These are phyloP conservation scores for Globisporangium spiculum DNA, from an alignment of 352 stramenopile species.

Conservation along the genomic window DNA sequence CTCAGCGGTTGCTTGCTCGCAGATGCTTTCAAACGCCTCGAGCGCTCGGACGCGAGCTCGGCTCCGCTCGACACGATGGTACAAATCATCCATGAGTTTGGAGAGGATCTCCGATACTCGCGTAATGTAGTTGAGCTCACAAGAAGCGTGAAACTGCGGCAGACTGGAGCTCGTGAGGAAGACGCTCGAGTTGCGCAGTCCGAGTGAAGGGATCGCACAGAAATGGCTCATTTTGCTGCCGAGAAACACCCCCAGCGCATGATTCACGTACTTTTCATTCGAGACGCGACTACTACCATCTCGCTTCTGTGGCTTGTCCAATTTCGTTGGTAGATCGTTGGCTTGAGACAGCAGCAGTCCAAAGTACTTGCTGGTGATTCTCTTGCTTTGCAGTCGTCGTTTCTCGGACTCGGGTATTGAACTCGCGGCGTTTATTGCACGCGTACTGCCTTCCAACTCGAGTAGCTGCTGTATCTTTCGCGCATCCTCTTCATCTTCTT, in stretches of 20 bases:
- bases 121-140: conserved; percentile 53
- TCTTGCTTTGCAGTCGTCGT: conserved; percentile 23
- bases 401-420: conserved; percentile 22
- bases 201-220: conserved; percentile 29
- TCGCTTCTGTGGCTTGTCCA: not conserved
- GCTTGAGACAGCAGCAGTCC: conserved; percentile 8
- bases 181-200: conserved; percentile 19
- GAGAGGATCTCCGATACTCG: conserved; percentile 36
- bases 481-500: conserved; percentile 6
- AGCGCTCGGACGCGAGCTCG: conserved; percentile 32
- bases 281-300: conserved; percentile 16
- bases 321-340: not conserved
- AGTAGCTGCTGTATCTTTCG: conserved; percentile 2
- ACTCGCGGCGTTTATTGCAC: not conserved
- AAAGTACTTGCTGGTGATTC: conserved; percentile 34
- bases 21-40: conserved; percentile 23
- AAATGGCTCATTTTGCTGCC: conserved; percentile 29
- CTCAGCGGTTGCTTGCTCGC: conserved; percentile 22
- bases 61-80: conserved; percentile 42
- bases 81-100: conserved; percentile 27
- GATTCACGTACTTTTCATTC: conserved; percentile 46
- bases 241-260: conserved; percentile 39
- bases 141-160: conserved; percentile 40
- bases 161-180: conserved; percentile 40
- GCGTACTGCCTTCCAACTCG: not conserved